phyloP scores from a whole-genome alignment of 192 early-diverging fungal genomes.

The Backusella circina region DNA sequence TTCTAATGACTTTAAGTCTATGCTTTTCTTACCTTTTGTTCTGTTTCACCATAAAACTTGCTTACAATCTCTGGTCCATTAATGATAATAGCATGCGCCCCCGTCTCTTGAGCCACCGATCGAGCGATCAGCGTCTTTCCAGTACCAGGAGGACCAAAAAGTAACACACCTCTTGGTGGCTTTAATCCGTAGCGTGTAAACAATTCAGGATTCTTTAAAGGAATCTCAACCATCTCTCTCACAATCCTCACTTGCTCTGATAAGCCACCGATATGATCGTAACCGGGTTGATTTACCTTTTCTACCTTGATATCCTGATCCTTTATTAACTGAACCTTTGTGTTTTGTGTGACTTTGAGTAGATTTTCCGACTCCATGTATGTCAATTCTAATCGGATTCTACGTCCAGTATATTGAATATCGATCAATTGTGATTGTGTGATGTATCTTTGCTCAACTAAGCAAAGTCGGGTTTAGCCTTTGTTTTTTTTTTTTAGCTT shows the following conservation, averaged over 20 bases:
- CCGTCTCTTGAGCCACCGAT: conserved; percentile 78
- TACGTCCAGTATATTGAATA: conserved; percentile 51
- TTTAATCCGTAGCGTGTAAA: conserved; percentile 75
- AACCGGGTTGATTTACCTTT: conserved; percentile 28
- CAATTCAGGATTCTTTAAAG: conserved; percentile 65
- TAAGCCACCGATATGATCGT: conserved; percentile 80
- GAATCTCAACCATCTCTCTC: conserved; percentile 81
- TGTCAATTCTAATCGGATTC: conserved; percentile 38
- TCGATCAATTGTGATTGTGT: conserved; percentile 45
- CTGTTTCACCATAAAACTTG: conserved; percentile 93
- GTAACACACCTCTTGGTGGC: conserved; percentile 89
- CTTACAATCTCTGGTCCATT: conserved; percentile 91
- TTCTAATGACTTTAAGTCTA: background rate
- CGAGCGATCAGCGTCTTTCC: conserved; percentile 95
- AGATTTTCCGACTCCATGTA: background rate
- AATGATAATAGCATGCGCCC: conserved; percentile 69
- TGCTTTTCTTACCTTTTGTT: conserved; percentile 60
- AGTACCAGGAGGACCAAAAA: conserved; percentile 91
- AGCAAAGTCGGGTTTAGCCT: no score
- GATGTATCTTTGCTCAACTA: conserved; percentile 61
- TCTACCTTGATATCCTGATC: conserved; percentile 7
- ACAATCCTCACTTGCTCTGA: conserved; percentile 65
- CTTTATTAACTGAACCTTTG: conserved; percentile 16
- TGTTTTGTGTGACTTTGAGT: conserved; percentile 9
- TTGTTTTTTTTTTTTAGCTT: background rate